Base-by-base conservation (phyloP, 2,329 filamentous ascomycete species). In the Diaporthe sp. region DNA sequence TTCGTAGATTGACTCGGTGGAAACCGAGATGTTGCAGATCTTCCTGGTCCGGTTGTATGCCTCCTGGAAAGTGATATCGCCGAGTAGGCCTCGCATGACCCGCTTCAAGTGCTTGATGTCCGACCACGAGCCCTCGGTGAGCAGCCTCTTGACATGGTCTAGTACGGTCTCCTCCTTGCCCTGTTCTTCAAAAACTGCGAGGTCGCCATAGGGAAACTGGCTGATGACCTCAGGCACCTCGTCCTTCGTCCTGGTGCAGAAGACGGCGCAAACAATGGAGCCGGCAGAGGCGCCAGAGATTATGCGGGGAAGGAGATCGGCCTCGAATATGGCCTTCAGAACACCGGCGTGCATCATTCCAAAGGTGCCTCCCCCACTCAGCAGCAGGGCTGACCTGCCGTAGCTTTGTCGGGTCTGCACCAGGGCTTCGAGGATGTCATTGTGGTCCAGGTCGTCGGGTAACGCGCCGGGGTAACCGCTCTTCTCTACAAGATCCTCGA, bases 301-400 rank as follows among this genome's bases (percentile, higher is more conserved):
- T 82, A 98, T 96, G 63, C 95, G 92, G 4, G 95, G 95, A 3
- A 98, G 88, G 17, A 98, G 87, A 10, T 91, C 90, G 4, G 91
- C 89, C 80, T 97, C 92, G 82, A 92, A 95, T 3, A 98, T 87
- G 5, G 93, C 90, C 83, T 97, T 97, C 73, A 97, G 86, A 3
- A 98, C 95, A 1, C 95, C 95, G 73, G 98, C 94, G 82, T 98
- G 95, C 76, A 94, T 94, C 94, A 98, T 97, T 55, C 95, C 95
- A 84, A 97, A 95, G 0, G 95, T 97, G 1, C 94, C 95, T 2
- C 95, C 95, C 10, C 95, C 95, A 6, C 95, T 97, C 13, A 98
- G 87, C 13, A 97, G 87, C 70, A 98, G 85, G 0, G 95, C 95
- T 77, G 93, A 97, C 77, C 95, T 90, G n/a, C 95, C 95, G 81